Percentiles rank a stretch among this genome's conserved stretches.
phyloP scores from a whole-genome alignment of 345 rosid genomes.

The Aquilaria malaccensis region DNA sequence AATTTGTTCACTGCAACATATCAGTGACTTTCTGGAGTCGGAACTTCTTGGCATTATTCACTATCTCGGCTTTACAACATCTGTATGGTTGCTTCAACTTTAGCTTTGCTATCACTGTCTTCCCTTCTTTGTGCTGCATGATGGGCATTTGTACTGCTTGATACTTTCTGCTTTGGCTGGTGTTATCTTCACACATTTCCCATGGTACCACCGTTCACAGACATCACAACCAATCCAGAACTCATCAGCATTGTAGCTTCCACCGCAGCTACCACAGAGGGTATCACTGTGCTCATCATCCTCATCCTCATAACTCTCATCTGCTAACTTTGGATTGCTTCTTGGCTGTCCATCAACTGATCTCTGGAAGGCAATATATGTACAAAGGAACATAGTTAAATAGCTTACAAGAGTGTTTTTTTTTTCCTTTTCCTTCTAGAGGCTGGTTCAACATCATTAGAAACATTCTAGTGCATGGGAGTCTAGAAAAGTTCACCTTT shows the following conservation, averaged over 20 bases:
- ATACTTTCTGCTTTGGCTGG: constrained; percentile 82
- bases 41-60: neutral
- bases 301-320: constrained; percentile 60
- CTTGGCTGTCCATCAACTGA: constrained; percentile 55
- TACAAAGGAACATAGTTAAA: constrained; percentile 1
- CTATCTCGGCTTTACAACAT: constrained; percentile 13
- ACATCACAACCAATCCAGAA: constrained; percentile 89
- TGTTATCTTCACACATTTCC: constrained; percentile 81
- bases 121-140: constrained; percentile 68
- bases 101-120: constrained; percentile 27
- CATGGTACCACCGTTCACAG: constrained; percentile 90
- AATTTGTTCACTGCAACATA: neutral
- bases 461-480: neutral
- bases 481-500: constrained; percentile 38
- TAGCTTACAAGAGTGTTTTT: neutral
- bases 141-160: constrained; percentile 84
- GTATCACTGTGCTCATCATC: constrained; percentile 87
- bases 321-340: constrained; percentile 44
- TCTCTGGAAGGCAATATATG: constrained; percentile 34
- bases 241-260: constrained; percentile 66
- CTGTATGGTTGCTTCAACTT: neutral
- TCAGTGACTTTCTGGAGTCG: neutral
- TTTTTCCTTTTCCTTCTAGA: neutral
- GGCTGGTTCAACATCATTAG: neutral
- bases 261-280: constrained; percentile 79